These are phyloP conservation scores for Fusarium haematococcum DNA, from an alignment of 2,329 filamentous ascomycete species.

Conservation along the genomic window DNA sequence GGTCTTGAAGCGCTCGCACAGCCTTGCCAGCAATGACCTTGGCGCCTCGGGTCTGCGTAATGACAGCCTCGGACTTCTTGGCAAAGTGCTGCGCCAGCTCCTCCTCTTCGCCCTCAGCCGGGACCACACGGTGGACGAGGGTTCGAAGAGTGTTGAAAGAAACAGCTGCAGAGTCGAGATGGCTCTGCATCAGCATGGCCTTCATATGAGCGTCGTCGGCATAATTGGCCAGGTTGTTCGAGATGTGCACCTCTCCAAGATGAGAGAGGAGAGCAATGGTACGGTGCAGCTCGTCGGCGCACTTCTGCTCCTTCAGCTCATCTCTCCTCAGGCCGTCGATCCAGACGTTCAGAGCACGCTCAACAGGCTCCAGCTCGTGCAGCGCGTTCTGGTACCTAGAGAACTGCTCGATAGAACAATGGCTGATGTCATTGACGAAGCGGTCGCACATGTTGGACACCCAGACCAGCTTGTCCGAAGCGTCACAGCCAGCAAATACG, in stretches of 20 bases:
- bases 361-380: conserved; percentile 91
- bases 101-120: conserved; percentile 64
- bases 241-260: conserved; percentile 83
- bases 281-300: conserved; percentile 82
- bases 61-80: conserved; percentile 77
- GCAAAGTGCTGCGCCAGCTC: conserved; percentile 75
- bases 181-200: conserved; percentile 79
- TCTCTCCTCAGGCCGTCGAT: conserved; percentile 87
- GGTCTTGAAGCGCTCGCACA: conserved; percentile 80
- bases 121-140: conserved; percentile 76
- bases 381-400: conserved; percentile 81
- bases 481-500: conserved; percentile 82
- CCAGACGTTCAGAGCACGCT: conserved; percentile 88
- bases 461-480: conserved; percentile 87
- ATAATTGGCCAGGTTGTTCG: conserved; percentile 75
- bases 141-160: conserved; percentile 72
- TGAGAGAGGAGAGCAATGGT: conserved; percentile 91
- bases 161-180: conserved; percentile 81
- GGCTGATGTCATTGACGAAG: conserved; percentile 83
- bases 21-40: conserved; percentile 88
- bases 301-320: conserved; percentile 86
- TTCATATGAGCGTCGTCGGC: conserved; percentile 85
- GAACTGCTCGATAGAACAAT: conserved; percentile 84
- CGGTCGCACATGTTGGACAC: conserved; percentile 85
- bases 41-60: conserved; percentile 81